These are phyloP conservation scores for Neocucurbitaria cava DNA, from an alignment of 2,329 filamentous ascomycete species.

Conservation along the genomic window DNA sequence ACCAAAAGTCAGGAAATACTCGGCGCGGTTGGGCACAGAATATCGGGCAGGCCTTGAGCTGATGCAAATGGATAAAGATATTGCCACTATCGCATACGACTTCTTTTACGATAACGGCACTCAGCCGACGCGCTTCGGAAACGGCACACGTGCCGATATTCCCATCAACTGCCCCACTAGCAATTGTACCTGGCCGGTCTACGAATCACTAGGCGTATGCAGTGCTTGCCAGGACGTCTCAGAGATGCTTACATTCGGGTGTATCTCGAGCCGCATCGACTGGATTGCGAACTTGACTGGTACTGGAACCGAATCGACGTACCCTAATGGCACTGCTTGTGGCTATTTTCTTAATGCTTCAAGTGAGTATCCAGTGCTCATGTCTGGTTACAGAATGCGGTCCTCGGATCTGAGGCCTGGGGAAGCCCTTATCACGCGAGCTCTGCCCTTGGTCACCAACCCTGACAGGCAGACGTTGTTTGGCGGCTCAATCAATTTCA, in stretches of 20 bases:
- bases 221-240: constrained; percentile 28
- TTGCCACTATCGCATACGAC: neutral
- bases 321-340: constrained; percentile 20
- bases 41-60: neutral
- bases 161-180: constrained; percentile 32
- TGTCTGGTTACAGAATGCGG: constrained; percentile 24
- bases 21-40: neutral
- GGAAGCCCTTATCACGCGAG: neutral
- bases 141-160: constrained; percentile 29
- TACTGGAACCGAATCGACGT: constrained; percentile 1
- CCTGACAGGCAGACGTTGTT: constrained; percentile 7
- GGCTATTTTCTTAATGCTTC: constrained; percentile 36
- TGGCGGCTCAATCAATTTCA: constrained; percentile 29
- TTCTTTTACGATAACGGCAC: constrained; percentile 33
- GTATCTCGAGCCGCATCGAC: constrained; percentile 19
- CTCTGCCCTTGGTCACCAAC: neutral
- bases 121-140: constrained; percentile 13
- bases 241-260: constrained; percentile 19
- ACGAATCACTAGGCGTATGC: constrained; percentile 33
- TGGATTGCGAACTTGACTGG: constrained; percentile 19
- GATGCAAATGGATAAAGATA: neutral
- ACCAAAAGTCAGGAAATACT: constrained; percentile 13
- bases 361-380: constrained; percentile 15
- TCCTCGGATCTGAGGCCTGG: neutral
- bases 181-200: constrained; percentile 29